Evolutionary conservation across 2,329 filamentous ascomycete genomes (phyloP).

Genomic region (Epichloe uncinata): DNA sequence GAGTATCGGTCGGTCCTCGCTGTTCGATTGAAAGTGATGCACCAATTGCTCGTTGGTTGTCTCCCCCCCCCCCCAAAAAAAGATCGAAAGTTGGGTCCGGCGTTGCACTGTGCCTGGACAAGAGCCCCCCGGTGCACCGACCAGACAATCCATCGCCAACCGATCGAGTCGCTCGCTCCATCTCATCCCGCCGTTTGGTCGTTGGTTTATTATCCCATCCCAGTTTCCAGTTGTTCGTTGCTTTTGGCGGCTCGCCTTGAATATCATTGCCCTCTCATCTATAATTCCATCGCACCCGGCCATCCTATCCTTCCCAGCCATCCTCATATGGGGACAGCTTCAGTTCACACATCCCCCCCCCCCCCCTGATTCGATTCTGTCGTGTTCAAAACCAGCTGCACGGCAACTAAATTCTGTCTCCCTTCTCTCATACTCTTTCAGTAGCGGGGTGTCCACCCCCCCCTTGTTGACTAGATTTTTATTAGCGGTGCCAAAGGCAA

Average conservation of each 20-base stretch:
- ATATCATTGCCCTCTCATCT: too few species aligned
- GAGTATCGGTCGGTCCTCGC: neutral
- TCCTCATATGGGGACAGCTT: neutral
- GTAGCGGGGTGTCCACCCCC: conserved; percentile 2
- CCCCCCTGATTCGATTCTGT: neutral
- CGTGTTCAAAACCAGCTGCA: neutral
- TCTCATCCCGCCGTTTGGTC: neutral
- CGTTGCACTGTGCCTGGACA: neutral
- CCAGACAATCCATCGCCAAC: conserved; percentile 2
- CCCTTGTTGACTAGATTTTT: conserved; percentile 5
- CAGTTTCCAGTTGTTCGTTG: neutral
- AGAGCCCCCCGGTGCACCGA: neutral
- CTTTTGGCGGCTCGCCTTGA: neutral
- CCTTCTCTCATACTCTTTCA: neutral
- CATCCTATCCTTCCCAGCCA: neutral
- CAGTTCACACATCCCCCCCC: neutral
- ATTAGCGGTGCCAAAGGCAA: neutral
- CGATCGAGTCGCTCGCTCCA: neutral
- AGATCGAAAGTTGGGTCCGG: neutral
- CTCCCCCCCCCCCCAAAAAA: neutral
- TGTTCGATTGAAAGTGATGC: neutral
- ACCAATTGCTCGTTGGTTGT: conserved; percentile 4
- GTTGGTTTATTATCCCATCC: neutral
- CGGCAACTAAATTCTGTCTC: conserved; percentile 1
- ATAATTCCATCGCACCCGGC: too few species aligned